Evolutionary conservation across 2,329 filamentous ascomycete species (phyloP), one percentile per base, ranked within the genome.

Genomic region (Diaporthe aspalathi): DNA sequence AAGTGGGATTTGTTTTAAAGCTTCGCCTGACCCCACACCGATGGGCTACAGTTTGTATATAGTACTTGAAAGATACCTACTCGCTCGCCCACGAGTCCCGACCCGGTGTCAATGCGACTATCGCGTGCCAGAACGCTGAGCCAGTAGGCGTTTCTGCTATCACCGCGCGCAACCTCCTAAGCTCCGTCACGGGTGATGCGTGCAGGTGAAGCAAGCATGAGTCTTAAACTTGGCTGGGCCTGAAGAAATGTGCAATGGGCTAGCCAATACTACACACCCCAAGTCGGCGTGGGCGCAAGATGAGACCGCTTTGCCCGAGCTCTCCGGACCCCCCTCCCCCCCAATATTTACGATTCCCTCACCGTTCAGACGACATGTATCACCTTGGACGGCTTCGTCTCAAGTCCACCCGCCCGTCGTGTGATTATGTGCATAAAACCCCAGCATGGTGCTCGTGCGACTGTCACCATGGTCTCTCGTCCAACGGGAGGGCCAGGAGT

Each of bases 281-380:
- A 43, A 52, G 40, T 17, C 17, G 67, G 63, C 32, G 38, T 67
- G 63, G 35, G 5, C 29, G 47, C 45, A 40, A 24, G 11, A 60
- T 57, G 56, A 22, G 67, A 47, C 29, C 12, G 47, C 22, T 57
- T 49, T 68, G 32, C n/a, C 43, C 35, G 11, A 11, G 35, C 35
- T 38, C 35, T 11, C 35, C 32, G 5, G n/a, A 35, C 32, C 32
- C 32, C 5, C 5, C 35, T 11, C 7, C 35, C 35, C 7, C 22
- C 50, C 45, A 49, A 20, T 50, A 27, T 40, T 50, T 40, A 38
- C 47, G 11, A 60, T 45, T 60, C 29, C 12, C 32, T 52, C 45
- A 65, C 45, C 45, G 45, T 65, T 65, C 60, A 50, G 60, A 65
- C 29, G 45, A 65, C 29, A 50, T 65, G 60, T 65, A 65, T 65